Base-by-base conservation (phyloP, 169 alveolate species). In the Plasmodium vivax region DNA sequence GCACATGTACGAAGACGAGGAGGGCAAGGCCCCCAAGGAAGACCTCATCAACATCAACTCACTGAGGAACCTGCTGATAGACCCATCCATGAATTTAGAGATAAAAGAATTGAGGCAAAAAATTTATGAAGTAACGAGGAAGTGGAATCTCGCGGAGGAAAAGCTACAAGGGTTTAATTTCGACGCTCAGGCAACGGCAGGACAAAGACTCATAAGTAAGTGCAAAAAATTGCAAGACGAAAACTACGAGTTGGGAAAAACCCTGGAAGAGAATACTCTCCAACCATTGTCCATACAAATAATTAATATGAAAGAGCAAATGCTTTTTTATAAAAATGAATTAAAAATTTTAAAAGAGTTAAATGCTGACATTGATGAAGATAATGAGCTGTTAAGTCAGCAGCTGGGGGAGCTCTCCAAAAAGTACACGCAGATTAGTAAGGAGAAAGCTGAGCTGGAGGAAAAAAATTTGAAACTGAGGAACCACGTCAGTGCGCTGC, bases 211-310 rank as follows among this genome's bases (percentile, higher is more conserved):
- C 2, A 94, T 95, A 41, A 95, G 82, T 30, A 95, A 95, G 58
- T 95, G 97, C 58, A 94, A 84, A 81, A 92, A 96, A 10, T 82
- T 95, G 36, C 97, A 93, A 88, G 96, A 95, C 41, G 97, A 95
- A 71, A 95, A 95, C 83, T 83, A 88, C 51, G 97, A 95, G 75
- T 56, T 95, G 7, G 97, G 97, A n/a, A 73, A 93, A 54, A 84
- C 96, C n/a, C 79, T 95, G 38, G 95, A 93, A 30, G 97, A 95
- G 36, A 94, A 85, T 32, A 83, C 51, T 14, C 73, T 94, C 36
- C 96, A 91, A 51, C 94, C 97, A 0, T 43, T 94, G 23, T 75
- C 92, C 8, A 79, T 82, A 36, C 94, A 93, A 73, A 82, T 94
- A 9, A 82, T 83, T 14, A 84, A 84, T 45, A 82, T 95, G 41